Base-by-base conservation (phyloP, 345 rosid genomes). In the Aethionema arabicum region DNA sequence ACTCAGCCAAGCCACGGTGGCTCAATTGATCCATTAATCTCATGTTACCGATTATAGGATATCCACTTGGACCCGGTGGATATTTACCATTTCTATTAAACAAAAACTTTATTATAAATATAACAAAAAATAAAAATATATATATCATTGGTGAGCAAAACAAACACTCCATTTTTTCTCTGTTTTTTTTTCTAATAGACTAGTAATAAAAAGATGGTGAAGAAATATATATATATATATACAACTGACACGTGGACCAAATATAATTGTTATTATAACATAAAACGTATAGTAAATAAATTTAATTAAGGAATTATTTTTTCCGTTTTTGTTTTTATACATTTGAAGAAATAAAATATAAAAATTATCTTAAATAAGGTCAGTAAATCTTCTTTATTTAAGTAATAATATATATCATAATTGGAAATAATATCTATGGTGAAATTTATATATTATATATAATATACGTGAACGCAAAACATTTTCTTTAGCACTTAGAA, bases 21-120 rank as follows among this genome's bases (percentile, higher is more conserved):
- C 82, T 88, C 63, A 91, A 65, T 21, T 84, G 83, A 68, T 82
- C 77, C 79, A 76, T 79, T 78, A 91, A 74, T 4, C 47, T 64
- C 76, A 91, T 75, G 80, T 83, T 91, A 14, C 96, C 90, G 11
- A 91, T 62, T 0, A 91, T 55, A 11, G 95, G 95, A 27, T 69
- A 75, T 27, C 96, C 90, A 69, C 68, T 88, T 2, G 98, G 98
- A 9, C 96, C 98, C 0, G 95, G 96, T 0, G 98, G 96, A 68
- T 63, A 83, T 2, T 80, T 79, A 6, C 51, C 46, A 21, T 52
- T 72, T 6, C 77, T 67, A 44, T 75, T 65, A 1, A 42, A 15
- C 43, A 61, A 15, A 9, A n/a, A 5, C 48, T 31, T 54, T 45
- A 46, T 41, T 6, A 69, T 4, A 61, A 7, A 45, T 32, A 43